Conservation (phyloP, 108 stramenopile species). For the Pseudonitzschia multiseries region DNA sequence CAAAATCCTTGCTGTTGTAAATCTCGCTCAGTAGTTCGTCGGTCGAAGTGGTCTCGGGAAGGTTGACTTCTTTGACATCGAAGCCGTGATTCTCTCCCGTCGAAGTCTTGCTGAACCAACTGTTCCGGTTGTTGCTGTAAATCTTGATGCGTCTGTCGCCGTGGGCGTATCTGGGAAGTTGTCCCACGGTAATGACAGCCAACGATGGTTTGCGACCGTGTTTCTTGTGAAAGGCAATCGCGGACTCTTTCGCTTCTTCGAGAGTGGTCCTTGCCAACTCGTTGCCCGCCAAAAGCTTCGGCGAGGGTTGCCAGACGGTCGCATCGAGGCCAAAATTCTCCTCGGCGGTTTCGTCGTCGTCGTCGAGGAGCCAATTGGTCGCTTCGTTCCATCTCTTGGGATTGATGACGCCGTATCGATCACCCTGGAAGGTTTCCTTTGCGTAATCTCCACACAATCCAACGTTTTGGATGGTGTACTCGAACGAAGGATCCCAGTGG, state of each 20-base stretch:
- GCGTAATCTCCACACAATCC: constrained; percentile 31
- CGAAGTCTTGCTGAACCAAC: constrained; percentile 44
- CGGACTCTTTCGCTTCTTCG: constrained; percentile 34
- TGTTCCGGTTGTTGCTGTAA: constrained; percentile 30
- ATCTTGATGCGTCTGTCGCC: constrained; percentile 34
- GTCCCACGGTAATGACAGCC: constrained; percentile 50
- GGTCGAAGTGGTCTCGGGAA: constrained; percentile 36
- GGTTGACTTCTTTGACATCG: constrained; percentile 40
- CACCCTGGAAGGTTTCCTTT: constrained; percentile 43
- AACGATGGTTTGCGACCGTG: constrained; percentile 40
- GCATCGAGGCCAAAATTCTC: constrained; percentile 28
- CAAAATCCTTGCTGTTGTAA: constrained; percentile 30
- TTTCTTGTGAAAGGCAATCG: constrained; percentile 19
- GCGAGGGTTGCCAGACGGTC: constrained; percentile 39
- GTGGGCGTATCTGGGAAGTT: constrained; percentile 35
- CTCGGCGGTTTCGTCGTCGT: constrained; percentile 5
- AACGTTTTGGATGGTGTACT: constrained; percentile 35
- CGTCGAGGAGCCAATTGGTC: constrained; percentile 31
- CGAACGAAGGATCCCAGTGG: constrained; percentile 33
- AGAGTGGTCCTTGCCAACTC: constrained; percentile 39
- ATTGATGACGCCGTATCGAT: constrained; percentile 42
- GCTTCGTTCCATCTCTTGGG: constrained; percentile 40
- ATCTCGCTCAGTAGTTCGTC: constrained; percentile 43
- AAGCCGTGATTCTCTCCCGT: constrained; percentile 42
- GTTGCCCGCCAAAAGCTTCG: constrained; percentile 39